Evolutionary conservation across 148 eudicot genomes (phyloP), one percentile per base, ranked within the genome.

Genomic region (Heliosperma pusillum): DNA sequence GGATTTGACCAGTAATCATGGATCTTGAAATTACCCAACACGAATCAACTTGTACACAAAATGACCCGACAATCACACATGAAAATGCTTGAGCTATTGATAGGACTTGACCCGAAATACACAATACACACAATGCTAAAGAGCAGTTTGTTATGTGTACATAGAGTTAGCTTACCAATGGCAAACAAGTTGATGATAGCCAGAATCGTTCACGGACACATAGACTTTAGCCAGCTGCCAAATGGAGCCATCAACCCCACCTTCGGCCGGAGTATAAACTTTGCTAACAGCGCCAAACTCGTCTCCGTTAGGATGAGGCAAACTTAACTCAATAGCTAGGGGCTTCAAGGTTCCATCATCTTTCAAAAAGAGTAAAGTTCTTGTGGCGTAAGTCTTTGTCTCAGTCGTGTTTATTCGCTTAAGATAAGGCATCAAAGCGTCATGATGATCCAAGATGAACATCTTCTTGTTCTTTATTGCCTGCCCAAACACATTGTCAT

Each of bases 221-320:
- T 88, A 93, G 65, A 93, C 96, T 82, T 93, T 93, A 20, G 98
- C 98, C 74, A 93, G 84, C 81, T 80, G 87, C 98, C 98, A 93
- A 61, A 87, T 61, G 5, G 90, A 70, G 25, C 85, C 92, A 64
- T 89, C 82, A 26, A 82, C 80, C 16, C 93, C 98, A 6, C 82
- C 74, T 53, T 88, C 76, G 1, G 88, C 90, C 4, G 96, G 98
- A 13, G 87, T 89, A 73, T 72, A 83, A 13, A 93, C 92, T 70
- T 66, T 78, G 70, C 88, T 90, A 29, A 83, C 45, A 12, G 86
- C 82, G 21, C 93, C 93, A 40, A 63, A 71, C 36, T 74, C 25
- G 74, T 90, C 92, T 9, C 85, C 89, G 0, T 89, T 79, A 4
- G 89, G 83, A 79, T 87, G 89, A 21, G 93, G 93, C 69, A 87